These are phyloP conservation scores for Chlamydomonas schloesseri DNA, from an alignment of 139 green algal genomes.

Conservation along the genomic window DNA sequence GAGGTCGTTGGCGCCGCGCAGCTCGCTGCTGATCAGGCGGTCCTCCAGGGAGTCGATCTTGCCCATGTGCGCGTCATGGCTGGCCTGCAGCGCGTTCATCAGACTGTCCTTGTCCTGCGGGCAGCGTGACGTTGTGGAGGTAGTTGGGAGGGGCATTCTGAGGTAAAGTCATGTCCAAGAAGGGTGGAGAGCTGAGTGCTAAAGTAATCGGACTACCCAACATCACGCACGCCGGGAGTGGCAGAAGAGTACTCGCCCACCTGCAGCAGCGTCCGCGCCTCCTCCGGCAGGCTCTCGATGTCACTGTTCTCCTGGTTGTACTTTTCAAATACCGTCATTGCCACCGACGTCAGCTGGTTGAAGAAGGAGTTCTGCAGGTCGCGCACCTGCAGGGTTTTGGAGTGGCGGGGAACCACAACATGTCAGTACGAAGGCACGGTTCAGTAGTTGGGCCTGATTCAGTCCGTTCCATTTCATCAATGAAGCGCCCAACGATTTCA, in stretches of 20 bases:
- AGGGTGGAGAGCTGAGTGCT: too few species aligned
- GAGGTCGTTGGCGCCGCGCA: slow-evolving; percentile 56
- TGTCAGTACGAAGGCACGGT: too few species aligned
- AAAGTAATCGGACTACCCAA: too few species aligned
- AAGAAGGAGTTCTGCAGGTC: slow-evolving; percentile 79
- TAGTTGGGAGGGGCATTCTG: not conserved
- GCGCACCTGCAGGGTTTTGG: slow-evolving; percentile 58
- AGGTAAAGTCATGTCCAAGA: too few species aligned
- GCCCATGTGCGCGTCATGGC: slow-evolving; percentile 77
- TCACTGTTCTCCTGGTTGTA: slow-evolving; percentile 69
- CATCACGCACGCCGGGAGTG: too few species aligned
- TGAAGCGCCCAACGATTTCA: too few species aligned
- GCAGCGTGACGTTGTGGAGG: not conserved
- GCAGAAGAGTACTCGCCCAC: too few species aligned
- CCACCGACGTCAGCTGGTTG: slow-evolving; percentile 53
- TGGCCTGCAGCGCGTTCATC: slow-evolving; percentile 67
- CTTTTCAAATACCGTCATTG: slow-evolving; percentile 72
- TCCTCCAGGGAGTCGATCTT: slow-evolving; percentile 84
- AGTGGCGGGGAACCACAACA: too few species aligned
- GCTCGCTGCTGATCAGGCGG: slow-evolving; percentile 69
- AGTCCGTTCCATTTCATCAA: too few species aligned
- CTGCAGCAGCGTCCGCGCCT: slow-evolving; percentile 64
- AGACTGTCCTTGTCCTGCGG: slow-evolving; percentile 71
- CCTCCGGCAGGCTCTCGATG: slow-evolving; percentile 69
- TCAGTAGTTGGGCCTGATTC: too few species aligned